Base-by-base conservation (phyloP, 257 asterid genomes). In the Nicotiana tomentosiformis region DNA sequence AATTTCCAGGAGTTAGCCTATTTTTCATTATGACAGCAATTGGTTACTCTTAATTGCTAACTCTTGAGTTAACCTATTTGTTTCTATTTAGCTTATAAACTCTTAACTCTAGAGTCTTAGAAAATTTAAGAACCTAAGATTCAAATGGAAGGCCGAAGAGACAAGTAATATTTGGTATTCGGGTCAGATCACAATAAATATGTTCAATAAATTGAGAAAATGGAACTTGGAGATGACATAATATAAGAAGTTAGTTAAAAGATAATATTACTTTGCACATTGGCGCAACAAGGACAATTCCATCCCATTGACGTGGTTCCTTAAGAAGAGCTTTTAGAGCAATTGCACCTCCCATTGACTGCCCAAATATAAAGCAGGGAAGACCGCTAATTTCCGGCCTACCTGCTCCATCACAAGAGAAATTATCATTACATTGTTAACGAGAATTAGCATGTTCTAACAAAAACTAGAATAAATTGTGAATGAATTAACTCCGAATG, bases 291-390 rank as follows among this genome's bases (percentile, higher is more conserved):
- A 95, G 98, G 82, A 94, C 87, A 53, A 92, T 90, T 83, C 99
- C 99, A 84, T 94, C 97, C 98, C 99, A 94, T 86, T 90, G 91
- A 3, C 35, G 76, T 7, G 94, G 98, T 17, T 90, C 87, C 87
- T 91, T 94, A 1, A 96, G 88, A 76, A 91, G 94, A 67, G 97
- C 93, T 91, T 96, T 92, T 26, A 96, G 86, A 78, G 99, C 98
- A 82, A 94, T 81, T 18, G 99, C 99, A 81, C 99, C 99, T 14
- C 99, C 99, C 99, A 96, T 96, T 9, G 99, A 96, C 85, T 96
- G 99, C 61, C 99, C 99, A 84, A 96, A 96, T 86, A 96, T 77
- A 88, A 92, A 96, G 39, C 88, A 86, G 39, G 97, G 99, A 55
- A 94, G 84, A 66, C 94, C 97, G 29, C 90, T 79, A 78, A 94